A percentile compares a stretch with the other conserved stretches of the same genome.
These are phyloP conservation scores for Cinnamomum chago DNA, from an alignment of 164 flowering plant species.

Conservation along the genomic window DNA sequence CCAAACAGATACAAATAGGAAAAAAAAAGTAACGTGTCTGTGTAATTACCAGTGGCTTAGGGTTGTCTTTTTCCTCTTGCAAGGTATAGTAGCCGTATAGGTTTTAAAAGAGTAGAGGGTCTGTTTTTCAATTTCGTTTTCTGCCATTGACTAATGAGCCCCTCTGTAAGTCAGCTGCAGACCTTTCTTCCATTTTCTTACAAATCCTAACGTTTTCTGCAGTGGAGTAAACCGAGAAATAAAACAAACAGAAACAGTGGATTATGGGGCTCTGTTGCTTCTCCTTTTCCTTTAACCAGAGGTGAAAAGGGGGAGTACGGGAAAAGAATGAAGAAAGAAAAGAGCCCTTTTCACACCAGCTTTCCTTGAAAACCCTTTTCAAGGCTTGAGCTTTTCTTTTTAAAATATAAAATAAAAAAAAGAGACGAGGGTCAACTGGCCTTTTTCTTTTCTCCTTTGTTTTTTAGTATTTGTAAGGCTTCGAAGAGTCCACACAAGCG, in stretches of 20 bases:
- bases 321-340: background rate
- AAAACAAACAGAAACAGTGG: background rate
- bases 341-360: background rate
- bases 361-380: background rate
- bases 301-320: background rate
- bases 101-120: background rate
- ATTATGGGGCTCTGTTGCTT: background rate
- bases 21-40: too few species aligned
- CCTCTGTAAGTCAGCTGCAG: background rate
- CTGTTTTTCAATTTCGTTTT: background rate
- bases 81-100: too few species aligned
- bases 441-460: constrained; percentile 29
- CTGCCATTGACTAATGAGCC: background rate
- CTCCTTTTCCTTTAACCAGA: background rate
- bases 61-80: too few species aligned
- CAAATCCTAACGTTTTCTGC: background rate
- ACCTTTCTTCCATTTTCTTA: background rate
- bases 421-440: constrained; percentile 53
- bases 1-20: too few species aligned
- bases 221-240: background rate
- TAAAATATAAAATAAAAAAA: too few species aligned
- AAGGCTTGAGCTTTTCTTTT: too few species aligned
- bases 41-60: too few species aligned
- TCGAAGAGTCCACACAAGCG: constrained; percentile 60
- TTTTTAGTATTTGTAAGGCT: constrained; percentile 59